Percentiles rank a stretch among this genome's conserved stretches.
phyloP scores from a whole-genome alignment of 441 rosid genomes.

The Euphorbia celastroides region DNA sequence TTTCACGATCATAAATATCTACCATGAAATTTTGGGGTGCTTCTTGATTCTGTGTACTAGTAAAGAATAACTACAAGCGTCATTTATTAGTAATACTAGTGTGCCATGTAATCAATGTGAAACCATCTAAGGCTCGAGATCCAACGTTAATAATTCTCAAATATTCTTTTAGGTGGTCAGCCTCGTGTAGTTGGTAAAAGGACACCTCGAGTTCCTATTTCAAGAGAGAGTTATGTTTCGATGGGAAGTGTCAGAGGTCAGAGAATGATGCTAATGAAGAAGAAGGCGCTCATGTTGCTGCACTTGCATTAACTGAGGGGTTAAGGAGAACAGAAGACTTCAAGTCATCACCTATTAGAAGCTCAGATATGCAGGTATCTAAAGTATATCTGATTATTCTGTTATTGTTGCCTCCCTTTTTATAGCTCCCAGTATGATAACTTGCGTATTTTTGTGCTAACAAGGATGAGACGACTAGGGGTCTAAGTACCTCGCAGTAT shows the following conservation, averaged over 20 bases:
- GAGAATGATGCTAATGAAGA: constrained; percentile 45
- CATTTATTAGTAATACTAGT: neutral
- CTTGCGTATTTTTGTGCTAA: too few species aligned
- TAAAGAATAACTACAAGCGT: neutral
- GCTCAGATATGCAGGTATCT: constrained; percentile 60
- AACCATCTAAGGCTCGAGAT: constrained; percentile 12
- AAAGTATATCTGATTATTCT: constrained; percentile 7
- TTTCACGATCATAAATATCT: neutral
- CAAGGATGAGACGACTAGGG: constrained; percentile 37
- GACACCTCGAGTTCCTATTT: constrained; percentile 84
- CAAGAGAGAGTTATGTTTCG: constrained; percentile 41
- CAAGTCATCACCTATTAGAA: constrained; percentile 41
- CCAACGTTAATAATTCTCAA: constrained; percentile 17
- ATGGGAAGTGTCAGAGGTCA: constrained; percentile 46
- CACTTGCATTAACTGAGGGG: constrained; percentile 60
- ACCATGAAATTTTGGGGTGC: constrained; percentile 4
- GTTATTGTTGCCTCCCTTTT: constrained; percentile 11
- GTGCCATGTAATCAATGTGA: neutral
- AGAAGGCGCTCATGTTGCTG: constrained; percentile 59
- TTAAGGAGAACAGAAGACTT: constrained; percentile 39
- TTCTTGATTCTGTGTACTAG: neutral
- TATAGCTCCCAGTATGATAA: neutral
- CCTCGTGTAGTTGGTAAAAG: constrained; percentile 83
- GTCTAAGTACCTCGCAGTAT: constrained; percentile 37
- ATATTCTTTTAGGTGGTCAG: constrained; percentile 47